Evolutionary conservation across 176 grass and related monocot species (phyloP), one percentile per base, ranked within the genome.

Genomic region (Oryza nivara): DNA sequence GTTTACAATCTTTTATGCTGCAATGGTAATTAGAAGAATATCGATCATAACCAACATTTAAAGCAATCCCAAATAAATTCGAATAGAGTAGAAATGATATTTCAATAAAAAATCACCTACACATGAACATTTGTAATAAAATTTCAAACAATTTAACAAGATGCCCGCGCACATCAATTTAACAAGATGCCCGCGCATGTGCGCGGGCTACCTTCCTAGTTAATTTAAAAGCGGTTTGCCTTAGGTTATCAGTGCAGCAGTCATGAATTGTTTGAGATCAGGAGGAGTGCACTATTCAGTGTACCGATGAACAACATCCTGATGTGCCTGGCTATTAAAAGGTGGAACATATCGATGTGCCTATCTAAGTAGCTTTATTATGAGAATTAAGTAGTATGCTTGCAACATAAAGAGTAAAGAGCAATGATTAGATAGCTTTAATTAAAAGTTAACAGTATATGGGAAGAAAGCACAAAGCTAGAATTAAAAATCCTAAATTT

Each of bases 371-470:
- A 76, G 86, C 79, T 82, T 82, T 77, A 46, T 20, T 61, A 76
- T 87, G 28, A 82, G 13, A 46, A 63, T 35, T 75, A 46, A 68
- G 46, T 68, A 56, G 34, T 61, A 9, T 38, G 36, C 49, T 52
- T 58, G 70, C 10, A 80, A 36, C 25, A 49, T 80, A 68, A 35
- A 60, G 77, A 75, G 47, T 46, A 81, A 44, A 69, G 8, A 14
- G 6, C 67, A 82, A 76, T 82, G 64, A 82, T 87, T 70, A 82
- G 19, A 72, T 70, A 76, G 26, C 85, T 87, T 82, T 81, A 48
- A 64, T 25, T 63, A 77, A 82, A 76, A 60, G 72, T 82, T 30
- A 35, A 75, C 44, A 40, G 7, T 67, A 41, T 82, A 73, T 45
- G 52, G 13, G 47, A 73, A 74, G 12, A 5, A 76, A 72, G 64